Conservation (phyloP, 2,329 filamentous ascomycete genomes). For the Calonectria pseudoreteaudii region DNA sequence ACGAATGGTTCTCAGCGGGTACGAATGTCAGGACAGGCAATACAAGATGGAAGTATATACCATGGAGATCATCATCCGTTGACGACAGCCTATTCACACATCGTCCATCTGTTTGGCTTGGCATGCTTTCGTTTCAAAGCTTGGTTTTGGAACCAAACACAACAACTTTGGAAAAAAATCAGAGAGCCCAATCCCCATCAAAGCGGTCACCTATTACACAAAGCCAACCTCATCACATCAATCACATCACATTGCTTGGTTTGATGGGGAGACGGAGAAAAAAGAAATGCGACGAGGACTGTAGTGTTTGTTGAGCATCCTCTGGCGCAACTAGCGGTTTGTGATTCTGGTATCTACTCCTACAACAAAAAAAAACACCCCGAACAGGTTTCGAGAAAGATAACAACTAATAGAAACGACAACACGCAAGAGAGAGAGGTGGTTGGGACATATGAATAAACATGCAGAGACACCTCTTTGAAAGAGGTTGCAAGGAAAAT, state of each 20-base stretch:
- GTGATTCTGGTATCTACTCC: constrained; percentile 29
- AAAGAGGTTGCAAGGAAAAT: neutral
- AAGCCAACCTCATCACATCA: neutral
- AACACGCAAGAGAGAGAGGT: neutral
- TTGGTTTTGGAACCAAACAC: neutral
- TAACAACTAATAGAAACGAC: neutral
- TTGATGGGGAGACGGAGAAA: neutral
- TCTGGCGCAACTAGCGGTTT: constrained; percentile 13
- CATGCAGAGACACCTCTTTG: neutral
- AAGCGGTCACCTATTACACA: neutral
- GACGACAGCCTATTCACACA: neutral
- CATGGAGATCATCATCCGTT: neutral
- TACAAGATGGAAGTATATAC: neutral
- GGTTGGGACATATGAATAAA: constrained; percentile 15
- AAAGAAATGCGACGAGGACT: neutral
- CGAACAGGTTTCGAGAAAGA: neutral
- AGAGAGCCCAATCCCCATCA: neutral
- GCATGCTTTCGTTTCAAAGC: neutral
- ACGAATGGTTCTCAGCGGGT: neutral
- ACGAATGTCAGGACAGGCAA: neutral
- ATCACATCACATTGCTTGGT: neutral
- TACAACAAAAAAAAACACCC: neutral
- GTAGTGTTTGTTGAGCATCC: neutral
- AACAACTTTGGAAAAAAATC: neutral
- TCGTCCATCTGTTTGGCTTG: neutral